phyloP scores from a whole-genome alignment of 805 yeast species.

The Wickerhamiella dianesei region DNA sequence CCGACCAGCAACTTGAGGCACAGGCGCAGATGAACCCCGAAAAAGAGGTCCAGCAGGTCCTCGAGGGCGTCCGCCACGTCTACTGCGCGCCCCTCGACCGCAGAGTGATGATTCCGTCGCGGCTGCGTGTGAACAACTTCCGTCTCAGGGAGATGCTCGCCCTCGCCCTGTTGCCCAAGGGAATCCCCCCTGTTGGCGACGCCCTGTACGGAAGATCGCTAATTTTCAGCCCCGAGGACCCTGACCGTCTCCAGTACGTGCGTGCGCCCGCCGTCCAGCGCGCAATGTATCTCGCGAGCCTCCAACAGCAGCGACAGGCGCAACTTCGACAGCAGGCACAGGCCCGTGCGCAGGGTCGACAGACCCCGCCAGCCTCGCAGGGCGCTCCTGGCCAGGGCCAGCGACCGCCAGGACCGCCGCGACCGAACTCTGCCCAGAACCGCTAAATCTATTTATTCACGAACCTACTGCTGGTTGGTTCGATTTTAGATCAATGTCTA shows the following conservation, averaged over 20 bases:
- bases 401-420: no score
- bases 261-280: conserved; percentile 26
- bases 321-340: conserved; percentile 9
- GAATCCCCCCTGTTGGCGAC: conserved; percentile 37
- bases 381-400: conserved; percentile 2
- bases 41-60: conserved; percentile 75
- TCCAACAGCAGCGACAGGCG: conserved; percentile 15
- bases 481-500: no score
- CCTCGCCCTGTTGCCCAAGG: conserved; percentile 41
- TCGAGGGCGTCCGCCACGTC: conserved; percentile 66
- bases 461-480: no score
- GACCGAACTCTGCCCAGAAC: no score
- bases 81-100: conserved; percentile 53
- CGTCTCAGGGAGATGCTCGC: conserved; percentile 93
- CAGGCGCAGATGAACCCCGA: conserved; percentile 18
- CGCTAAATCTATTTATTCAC: no score
- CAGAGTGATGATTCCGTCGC: conserved; percentile 53
- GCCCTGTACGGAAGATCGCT: conserved; percentile 67
- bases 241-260: conserved; percentile 34
- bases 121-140: conserved; percentile 58
- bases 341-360: not conserved
- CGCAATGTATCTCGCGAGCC: conserved; percentile 14
- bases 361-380: not conserved
- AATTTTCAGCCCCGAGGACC: conserved; percentile 55
- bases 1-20: conserved; percentile 14